These are phyloP conservation scores for Sclerospora graminicola DNA, from an alignment of 352 stramenopile species.

Conservation along the genomic window DNA sequence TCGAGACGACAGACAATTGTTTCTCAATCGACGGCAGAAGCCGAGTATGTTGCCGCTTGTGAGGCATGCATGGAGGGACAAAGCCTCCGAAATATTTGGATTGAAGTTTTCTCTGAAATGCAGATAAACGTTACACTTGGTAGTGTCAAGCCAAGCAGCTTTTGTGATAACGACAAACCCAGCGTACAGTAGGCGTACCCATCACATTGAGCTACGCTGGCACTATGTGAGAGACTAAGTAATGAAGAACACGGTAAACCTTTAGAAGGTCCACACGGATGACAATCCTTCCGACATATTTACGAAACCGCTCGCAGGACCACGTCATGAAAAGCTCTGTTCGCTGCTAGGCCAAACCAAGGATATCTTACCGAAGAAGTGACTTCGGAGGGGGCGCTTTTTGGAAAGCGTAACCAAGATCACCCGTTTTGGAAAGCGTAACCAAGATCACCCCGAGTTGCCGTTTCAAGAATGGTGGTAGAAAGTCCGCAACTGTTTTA, in stretches of 20 bases:
- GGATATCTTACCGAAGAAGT: neutral
- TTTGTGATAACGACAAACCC: neutral
- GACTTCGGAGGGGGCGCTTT: neutral
- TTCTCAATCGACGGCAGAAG: neutral
- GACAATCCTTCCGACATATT: neutral
- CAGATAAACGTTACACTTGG: neutral
- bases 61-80: too few species aligned
- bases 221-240: neutral
- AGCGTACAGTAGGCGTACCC: constrained; percentile 2
- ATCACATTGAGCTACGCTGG: neutral
- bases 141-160: neutral
- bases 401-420: too few species aligned
- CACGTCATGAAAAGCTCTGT: neutral
- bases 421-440: too few species aligned
- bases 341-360: neutral
- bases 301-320: neutral
- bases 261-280: neutral
- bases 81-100: too few species aligned
- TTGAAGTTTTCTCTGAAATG: too few species aligned
- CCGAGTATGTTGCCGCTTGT: too few species aligned
- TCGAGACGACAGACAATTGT: neutral
- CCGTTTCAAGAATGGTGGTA: too few species aligned
- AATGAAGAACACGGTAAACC: neutral
- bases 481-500: too few species aligned
- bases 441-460: too few species aligned